Conservation (phyloP, 2,329 filamentous ascomycete genomes). For the Raffaelea deltoideospora region DNA sequence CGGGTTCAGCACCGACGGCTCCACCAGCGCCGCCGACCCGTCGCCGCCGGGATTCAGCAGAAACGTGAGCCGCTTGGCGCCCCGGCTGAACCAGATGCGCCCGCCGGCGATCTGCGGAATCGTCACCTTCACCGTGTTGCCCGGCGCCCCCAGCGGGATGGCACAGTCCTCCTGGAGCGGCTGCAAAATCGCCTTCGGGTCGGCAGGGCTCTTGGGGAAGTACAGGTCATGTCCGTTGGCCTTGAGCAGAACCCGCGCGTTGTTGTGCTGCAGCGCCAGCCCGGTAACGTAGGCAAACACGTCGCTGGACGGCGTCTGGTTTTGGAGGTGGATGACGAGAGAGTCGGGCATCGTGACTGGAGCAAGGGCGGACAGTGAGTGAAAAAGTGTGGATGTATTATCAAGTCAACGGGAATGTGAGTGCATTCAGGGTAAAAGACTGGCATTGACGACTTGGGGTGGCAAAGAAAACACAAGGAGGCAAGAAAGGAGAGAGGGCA, state of each 20-base stretch:
- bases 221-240: conserved; percentile 36
- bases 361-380: no score
- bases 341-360: conserved; percentile 20
- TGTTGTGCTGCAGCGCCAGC: conserved; percentile 31
- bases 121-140: conserved; percentile 34
- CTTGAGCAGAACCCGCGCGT: conserved; percentile 21
- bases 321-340: conserved; percentile 39
- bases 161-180: conserved; percentile 40
- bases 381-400: no score
- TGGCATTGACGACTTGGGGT: no score
- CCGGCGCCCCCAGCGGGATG: conserved; percentile 42
- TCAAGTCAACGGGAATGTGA: no score
- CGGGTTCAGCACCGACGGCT: conserved; percentile 51
- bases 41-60: conserved; percentile 36
- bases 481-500: no score
- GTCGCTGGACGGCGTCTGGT: conserved; percentile 34
- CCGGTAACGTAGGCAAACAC: conserved; percentile 54
- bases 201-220: conserved; percentile 35
- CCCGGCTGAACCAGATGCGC: conserved; percentile 47
- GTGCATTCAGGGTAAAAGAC: no score
- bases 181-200: conserved; percentile 21
- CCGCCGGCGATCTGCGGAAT: conserved; percentile 51
- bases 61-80: conserved; percentile 39
- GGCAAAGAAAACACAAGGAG: no score
- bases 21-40: conserved; percentile 48